Evolutionary conservation across 176 grass and related monocot species (phyloP), one percentile per base, ranked within the genome.

Genomic region (Rhipidocladum racemiflorum): DNA sequence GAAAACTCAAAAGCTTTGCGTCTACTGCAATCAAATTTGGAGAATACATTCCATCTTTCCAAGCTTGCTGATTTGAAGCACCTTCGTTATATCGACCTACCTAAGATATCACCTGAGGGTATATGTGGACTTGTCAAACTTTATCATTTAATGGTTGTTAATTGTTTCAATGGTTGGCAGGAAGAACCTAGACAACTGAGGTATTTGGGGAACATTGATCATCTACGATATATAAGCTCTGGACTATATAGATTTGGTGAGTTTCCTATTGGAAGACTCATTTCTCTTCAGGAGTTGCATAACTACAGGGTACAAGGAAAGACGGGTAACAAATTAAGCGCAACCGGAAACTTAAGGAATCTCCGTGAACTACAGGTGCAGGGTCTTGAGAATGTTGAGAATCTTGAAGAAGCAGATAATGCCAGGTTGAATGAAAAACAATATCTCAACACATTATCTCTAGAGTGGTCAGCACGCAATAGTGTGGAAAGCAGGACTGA

Each of bases 331-430:
- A 75, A 61, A 61, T 55, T 84, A 72, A 71, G 50, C 65, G 54
- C 73, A 42, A 23, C 72, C 5, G 23, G 18, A 13, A 50, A 83
- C 46, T 18, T 88, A 44, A 53, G 9, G 10, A 7, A 1, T 48
- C 80, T 88, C 7, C 54, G 29, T 7, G 15, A 84, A 36, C 81
- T 88, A 30, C 18, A 38, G 0, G 46, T 88, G 34, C 61, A 0
- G 7, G 28, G 74, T 29, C 38, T 88, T 69, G 86, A 84, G 50
- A 84, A 88, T 39, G 72, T 88, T 72, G 65, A 61, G 23, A 78
- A 65, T 21, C 40, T 20, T 50, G 83, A 70, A 51, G 83, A 85
- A 62, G 74, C 64, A 70, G 51, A 48, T 7, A 14, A 77, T 70
- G 83, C 73, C 1, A 29, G 27, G 64, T 60, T 77, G 35, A 77